Conservation (phyloP, 495 filamentous ascomycete species). For the Baudoinia panamericana region DNA sequence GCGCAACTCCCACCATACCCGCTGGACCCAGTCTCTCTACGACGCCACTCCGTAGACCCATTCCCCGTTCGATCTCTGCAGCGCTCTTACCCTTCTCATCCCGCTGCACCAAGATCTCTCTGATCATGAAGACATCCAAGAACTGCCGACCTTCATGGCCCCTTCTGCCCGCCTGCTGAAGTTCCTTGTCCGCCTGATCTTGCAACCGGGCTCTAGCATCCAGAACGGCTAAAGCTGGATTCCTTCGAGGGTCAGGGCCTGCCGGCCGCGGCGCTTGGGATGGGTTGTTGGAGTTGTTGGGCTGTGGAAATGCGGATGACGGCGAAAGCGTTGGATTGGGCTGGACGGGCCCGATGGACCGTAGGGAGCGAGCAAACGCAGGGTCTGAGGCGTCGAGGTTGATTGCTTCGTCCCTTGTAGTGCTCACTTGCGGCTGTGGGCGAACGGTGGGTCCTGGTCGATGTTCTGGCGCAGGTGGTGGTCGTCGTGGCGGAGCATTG, state of each 20-base stretch:
- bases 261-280: constrained; percentile 13
- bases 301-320: constrained; percentile 37
- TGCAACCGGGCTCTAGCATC: constrained; percentile 44
- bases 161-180: constrained; percentile 36
- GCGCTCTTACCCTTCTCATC: constrained; percentile 38
- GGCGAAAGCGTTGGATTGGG: constrained; percentile 46
- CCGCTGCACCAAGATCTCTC: constrained; percentile 47
- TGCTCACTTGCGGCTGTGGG: constrained; percentile 2
- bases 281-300: constrained; percentile 16
- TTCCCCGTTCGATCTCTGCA: constrained; percentile 44
- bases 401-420: constrained; percentile 37
- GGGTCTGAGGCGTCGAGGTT: constrained; percentile 54
- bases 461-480: constrained; percentile 3
- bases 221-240: constrained; percentile 42
- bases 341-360: constrained; percentile 49
- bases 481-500: constrained; percentile 2
- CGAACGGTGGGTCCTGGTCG: constrained; percentile 10
- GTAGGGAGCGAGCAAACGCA: constrained; percentile 48
- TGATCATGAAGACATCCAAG: constrained; percentile 47
- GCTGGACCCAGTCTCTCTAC: constrained; percentile 41
- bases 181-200: constrained; percentile 43
- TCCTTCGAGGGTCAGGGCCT: constrained; percentile 35
- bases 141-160: constrained; percentile 41
- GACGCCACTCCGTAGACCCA: constrained; percentile 46
- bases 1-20: constrained; percentile 35